Base-by-base conservation (phyloP, 306 rosid species). In the Vicia villosa region DNA sequence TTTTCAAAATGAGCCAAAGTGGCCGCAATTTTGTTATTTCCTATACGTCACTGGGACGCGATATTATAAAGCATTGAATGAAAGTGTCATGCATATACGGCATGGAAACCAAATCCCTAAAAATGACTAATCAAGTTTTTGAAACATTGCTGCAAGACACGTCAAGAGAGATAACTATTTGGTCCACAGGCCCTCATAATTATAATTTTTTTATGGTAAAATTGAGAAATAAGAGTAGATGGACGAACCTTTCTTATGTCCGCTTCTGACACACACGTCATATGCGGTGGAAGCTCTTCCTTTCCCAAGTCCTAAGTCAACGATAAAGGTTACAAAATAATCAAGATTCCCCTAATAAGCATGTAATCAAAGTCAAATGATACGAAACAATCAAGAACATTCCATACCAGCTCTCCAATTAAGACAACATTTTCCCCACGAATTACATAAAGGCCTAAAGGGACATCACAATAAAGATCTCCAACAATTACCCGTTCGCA, bases 341-440 rank as follows among this genome's bases (percentile, higher is more conserved):
- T 55, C 52, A 41, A 37, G n/a, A 79, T 19, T 10, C 36, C 16
- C 67, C 67, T 67, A 16, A 45, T 15, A 55, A 41, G 55, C 36
- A 32, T 17, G 2, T 40, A 24, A 37, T 66, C 15, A n/a, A 36
- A 17, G 41, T 46, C 65, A 77, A 54, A 65, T 47, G 62, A 54
- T n/a, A 22, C 51, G 51, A 73, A 42, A 67, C 24, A 26, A 28
- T 57, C 26, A 40, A 49, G 14, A 58, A 61, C 38, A 77, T 62
- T 62, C 68, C 86, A 49, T 86, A 92, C 98, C 89, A 92, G 88
- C 79, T 92, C 98, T 60, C 98, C 98, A 59, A 92, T 90, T 77
- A 92, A 66, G 73, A 92, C 96, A 32, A 92, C 96, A 68, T 92
- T 92, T 82, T 92, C 98, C 54, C 96, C 98, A 26, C 95, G 98